A percentile compares a stretch with the other conserved stretches of the same genome.
These are phyloP conservation scores for Pseudocercospora fijiensis DNA, from an alignment of 2,329 filamentous ascomycete species.

Conservation along the genomic window DNA sequence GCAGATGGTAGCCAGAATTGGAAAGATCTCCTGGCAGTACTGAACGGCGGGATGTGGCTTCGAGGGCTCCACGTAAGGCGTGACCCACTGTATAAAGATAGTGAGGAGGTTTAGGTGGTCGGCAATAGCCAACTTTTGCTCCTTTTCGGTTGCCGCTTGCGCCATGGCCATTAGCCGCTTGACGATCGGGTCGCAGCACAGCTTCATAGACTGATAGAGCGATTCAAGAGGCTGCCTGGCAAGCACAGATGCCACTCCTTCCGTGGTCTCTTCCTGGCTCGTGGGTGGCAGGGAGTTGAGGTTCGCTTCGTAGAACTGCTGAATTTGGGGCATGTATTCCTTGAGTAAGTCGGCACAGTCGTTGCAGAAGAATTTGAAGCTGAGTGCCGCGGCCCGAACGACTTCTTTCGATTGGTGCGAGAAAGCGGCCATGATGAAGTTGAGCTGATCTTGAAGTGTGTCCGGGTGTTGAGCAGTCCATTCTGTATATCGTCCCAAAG, in stretches of 20 bases:
- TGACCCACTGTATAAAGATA: slow-evolving; percentile 76
- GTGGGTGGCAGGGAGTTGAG: slow-evolving; percentile 79
- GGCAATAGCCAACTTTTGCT: slow-evolving; percentile 82
- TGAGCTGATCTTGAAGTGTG: slow-evolving; percentile 86
- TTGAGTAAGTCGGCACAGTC: slow-evolving; percentile 88
- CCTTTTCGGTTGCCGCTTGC: slow-evolving; percentile 77
- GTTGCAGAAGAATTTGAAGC: slow-evolving; percentile 95
- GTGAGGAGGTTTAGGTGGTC: slow-evolving; percentile 92
- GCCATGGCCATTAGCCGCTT: slow-evolving; percentile 82
- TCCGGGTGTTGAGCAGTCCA: slow-evolving; percentile 95
- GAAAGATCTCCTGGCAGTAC: slow-evolving; percentile 94
- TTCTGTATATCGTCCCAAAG: slow-evolving; percentile 91
- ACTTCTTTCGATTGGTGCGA: slow-evolving; percentile 86
- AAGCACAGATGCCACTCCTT: slow-evolving; percentile 89
- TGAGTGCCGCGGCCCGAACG: slow-evolving; percentile 83
- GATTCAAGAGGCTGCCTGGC: slow-evolving; percentile 79
- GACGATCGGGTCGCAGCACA: slow-evolving; percentile 90
- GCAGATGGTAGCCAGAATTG: slow-evolving; percentile 79
- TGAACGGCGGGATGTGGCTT: slow-evolving; percentile 87
- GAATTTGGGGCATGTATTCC: slow-evolving; percentile 78
- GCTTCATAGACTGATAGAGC: slow-evolving; percentile 80
- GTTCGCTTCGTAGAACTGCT: slow-evolving; percentile 88
- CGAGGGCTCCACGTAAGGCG: slow-evolving; percentile 69
- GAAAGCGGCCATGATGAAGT: slow-evolving; percentile 93
- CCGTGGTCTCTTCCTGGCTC: slow-evolving; percentile 94